Evolutionary conservation across 805 yeast genomes (phyloP), one percentile per base, ranked within the genome.

Genomic region (Ogataea neopini): DNA sequence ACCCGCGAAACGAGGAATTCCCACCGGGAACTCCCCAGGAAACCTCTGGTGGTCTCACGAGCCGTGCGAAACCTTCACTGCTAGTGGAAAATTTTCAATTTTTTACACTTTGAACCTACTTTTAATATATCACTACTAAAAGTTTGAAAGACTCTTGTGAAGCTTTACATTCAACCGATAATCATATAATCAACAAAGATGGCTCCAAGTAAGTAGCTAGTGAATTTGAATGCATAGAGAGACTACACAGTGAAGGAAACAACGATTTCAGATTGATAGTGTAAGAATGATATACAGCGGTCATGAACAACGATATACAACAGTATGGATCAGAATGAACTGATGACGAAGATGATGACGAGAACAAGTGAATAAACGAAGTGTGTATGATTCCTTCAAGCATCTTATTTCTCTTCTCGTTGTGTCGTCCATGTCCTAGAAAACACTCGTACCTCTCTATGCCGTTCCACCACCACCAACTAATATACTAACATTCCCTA

Each of bases 121-220:
- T 38, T 50, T 51, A 38, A 23, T 26, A 38, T 38, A 38, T 25
- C 41, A 23, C 6, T 17, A 38, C 25, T 23, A 3, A 14, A 54
- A 17, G 25, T 11, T 40, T 17, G 36, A 17, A 40, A 38, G 41
- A 25, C 41, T 38, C 41, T 38, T 38, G 41, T 38, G 41, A 38
- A 38, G 41, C 41, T 38, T 38, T 38, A 38, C 41, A 38, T 38
- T 38, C 41, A 38, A 35, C 38, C 41, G 25, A 20, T 38, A 38
- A 10, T 32, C 38, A 44, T 37, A 44, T 19, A 26, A 32, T 25
- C 34, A 52, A 30, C 43, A 29, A 56, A 49, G 48, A 62, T 62
- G 66, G 66, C 66, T 61, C 61, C 66, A 60, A 53, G 64, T 60
- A 60, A 51, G 64, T 60, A 46, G 29, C 28, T 17, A 38, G 22